Base-by-base conservation (phyloP, 2,329 filamentous ascomycete species). In the Tolypocladium album region DNA sequence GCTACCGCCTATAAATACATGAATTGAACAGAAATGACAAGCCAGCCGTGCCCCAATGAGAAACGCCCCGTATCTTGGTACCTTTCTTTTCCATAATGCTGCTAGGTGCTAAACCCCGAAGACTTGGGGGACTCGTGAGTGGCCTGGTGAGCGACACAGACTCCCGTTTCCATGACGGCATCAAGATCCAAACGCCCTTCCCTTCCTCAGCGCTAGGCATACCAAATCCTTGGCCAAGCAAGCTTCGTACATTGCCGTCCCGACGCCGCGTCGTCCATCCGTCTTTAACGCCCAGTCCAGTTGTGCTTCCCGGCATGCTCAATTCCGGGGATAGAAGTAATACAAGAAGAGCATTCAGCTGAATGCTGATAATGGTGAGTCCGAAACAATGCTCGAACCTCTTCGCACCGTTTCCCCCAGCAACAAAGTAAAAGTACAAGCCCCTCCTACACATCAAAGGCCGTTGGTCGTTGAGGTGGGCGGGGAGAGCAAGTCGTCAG, bases 381-480 rank as follows among this genome's bases (percentile, higher is more conserved):
- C 31, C 31, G 4, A 55, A 2, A 11, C 13, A 34, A 34, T 31
- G 31, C 31, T 13, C 31, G 13, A 22, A 9, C 20, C 50, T 55
- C 20, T 12, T 55, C 50, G 20, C 31, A 20, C 50, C 52, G 52
- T 7, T 22, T 39, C 11, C 3, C 13, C 17, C 55, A 22, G 39
- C 38, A n/a, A 42, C 52, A 24, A 43, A 55, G 53, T 50, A 24
- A 59, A 59, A 56, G 60, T 68, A 71, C 64, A 67, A 24, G 55
- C 58, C 61, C 61, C 61, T 66, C 64, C 59, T 67, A 62, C 64
- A 64, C 62, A 69, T 65, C 64, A 63, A 58, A 64, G 64, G 40
- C 70, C 68, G 59, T 72, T 72, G 56, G 66, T 62, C 52, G 66
- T 62, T 15, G 65, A 56, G 5, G 64, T 40, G 9, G 66, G 56